phyloP scores from a whole-genome alignment of 2,329 filamentous ascomycete species.

The Penicillium aurantiogriseum region DNA sequence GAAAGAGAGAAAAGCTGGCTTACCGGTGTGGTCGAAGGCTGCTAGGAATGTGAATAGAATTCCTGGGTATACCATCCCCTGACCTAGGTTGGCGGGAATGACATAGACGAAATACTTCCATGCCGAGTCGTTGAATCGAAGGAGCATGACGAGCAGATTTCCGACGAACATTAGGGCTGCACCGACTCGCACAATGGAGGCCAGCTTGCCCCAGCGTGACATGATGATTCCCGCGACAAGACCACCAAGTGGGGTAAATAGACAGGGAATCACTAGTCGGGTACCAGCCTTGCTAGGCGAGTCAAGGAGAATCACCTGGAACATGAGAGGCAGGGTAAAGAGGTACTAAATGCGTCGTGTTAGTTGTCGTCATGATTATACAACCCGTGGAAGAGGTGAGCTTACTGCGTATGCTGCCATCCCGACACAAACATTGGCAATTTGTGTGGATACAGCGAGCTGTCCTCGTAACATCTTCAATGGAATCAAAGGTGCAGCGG shows the following conservation, averaged over 20 bases:
- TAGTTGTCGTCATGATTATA: background rate
- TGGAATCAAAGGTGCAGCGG: constrained; percentile 47
- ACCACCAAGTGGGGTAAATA: constrained; percentile 47
- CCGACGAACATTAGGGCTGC: constrained; percentile 46
- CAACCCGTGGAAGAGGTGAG: constrained; percentile 4
- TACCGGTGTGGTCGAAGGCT: constrained; percentile 61
- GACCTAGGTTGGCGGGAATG: constrained; percentile 48
- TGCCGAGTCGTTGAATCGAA: constrained; percentile 42
- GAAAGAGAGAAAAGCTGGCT: constrained; percentile 14
- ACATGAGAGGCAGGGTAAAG: constrained; percentile 50
- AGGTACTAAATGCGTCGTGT: constrained; percentile 36
- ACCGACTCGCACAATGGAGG: constrained; percentile 42
- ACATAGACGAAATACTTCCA: constrained; percentile 50
- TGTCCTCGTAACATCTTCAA: constrained; percentile 55
- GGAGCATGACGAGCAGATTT: constrained; percentile 42
- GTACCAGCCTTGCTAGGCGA: constrained; percentile 47
- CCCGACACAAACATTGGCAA: constrained; percentile 60
- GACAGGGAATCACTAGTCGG: constrained; percentile 46
- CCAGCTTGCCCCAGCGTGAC: constrained; percentile 48
- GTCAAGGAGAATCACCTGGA: constrained; percentile 43
- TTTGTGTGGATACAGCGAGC: constrained; percentile 55
- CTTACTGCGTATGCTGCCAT: constrained; percentile 62
- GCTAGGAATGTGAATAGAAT: constrained; percentile 62
- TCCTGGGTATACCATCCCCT: constrained; percentile 48
- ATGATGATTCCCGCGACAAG: constrained; percentile 48